phyloP scores from a whole-genome alignment of 2,329 filamentous ascomycete genomes.

The Emmonsiellopsis sp. region DNA sequence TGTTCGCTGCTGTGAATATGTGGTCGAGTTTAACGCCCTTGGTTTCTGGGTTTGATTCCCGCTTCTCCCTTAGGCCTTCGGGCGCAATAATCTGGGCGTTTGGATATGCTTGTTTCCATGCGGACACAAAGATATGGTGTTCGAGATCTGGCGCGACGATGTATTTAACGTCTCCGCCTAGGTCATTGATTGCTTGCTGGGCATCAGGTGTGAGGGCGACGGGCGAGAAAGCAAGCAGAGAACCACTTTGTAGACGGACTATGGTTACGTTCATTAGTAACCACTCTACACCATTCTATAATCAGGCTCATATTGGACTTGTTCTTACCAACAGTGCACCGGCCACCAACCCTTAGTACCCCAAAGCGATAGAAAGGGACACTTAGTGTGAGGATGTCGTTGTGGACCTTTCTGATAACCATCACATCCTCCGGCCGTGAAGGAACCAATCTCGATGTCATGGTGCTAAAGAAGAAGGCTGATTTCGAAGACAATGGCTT shows the following conservation, averaged over 20 bases:
- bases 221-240: conserved; percentile 84
- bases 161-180: conserved; percentile 68
- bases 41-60: conserved; percentile 49
- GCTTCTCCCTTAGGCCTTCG: conserved; percentile 75
- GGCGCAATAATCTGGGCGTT: conserved; percentile 71
- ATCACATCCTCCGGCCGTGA: conserved; percentile 70
- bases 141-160: conserved; percentile 82
- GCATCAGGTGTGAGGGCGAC: conserved; percentile 73
- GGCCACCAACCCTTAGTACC: conserved; percentile 69
- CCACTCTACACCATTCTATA: neutral
- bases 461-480: conserved; percentile 22
- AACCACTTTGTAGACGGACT: conserved; percentile 71
- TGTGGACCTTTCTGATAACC: conserved; percentile 72
- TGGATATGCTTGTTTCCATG: conserved; percentile 75
- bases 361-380: conserved; percentile 80
- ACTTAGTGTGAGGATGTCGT: conserved; percentile 51
- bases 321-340: conserved; percentile 68
- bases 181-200: conserved; percentile 49
- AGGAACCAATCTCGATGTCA: conserved; percentile 59
- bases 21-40: conserved; percentile 56
- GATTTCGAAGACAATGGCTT: conserved; percentile 11
- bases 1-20: conserved; percentile 54
- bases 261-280: conserved; percentile 1
- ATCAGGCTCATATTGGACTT: neutral
- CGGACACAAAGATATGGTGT: conserved; percentile 86